These are phyloP conservation scores for Phoma sp. DNA, from an alignment of 2,329 filamentous ascomycete genomes.

Conservation along the genomic window DNA sequence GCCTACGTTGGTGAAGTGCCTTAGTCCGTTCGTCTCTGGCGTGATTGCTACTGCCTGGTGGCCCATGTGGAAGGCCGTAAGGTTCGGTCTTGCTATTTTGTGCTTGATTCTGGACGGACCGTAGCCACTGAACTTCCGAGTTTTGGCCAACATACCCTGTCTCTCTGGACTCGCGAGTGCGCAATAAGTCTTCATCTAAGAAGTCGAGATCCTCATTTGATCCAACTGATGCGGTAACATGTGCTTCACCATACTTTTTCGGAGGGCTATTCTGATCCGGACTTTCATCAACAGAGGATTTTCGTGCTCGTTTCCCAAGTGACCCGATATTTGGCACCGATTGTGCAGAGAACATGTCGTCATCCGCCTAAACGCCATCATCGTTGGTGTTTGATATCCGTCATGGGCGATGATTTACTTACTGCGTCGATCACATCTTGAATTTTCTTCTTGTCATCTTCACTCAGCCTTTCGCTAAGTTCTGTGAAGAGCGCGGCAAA, in stretches of 20 bases:
- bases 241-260: slow-evolving; percentile 25
- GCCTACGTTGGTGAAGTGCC: slow-evolving; percentile 29
- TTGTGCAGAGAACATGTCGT: slow-evolving; percentile 21
- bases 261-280: not conserved
- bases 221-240: slow-evolving; percentile 31
- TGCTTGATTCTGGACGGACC: slow-evolving; percentile 36
- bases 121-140: slow-evolving; percentile 46
- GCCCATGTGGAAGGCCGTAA: slow-evolving; percentile 26
- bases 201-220: slow-evolving; percentile 42
- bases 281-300: not conserved
- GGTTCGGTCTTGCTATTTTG: slow-evolving; percentile 16
- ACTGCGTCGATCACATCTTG: slow-evolving; percentile 28
- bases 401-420: not conserved
- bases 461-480: slow-evolving; percentile 22
- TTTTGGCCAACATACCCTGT: slow-evolving; percentile 46
- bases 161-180: slow-evolving; percentile 35
- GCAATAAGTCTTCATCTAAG: slow-evolving; percentile 41
- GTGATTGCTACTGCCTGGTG: slow-evolving; percentile 21
- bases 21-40: slow-evolving; percentile 22
- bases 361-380: slow-evolving; percentile 22
- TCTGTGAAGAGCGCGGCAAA: slow-evolving; percentile 28
- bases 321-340: slow-evolving; percentile 1
- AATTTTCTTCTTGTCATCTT: slow-evolving; percentile 26
- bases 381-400: not conserved
- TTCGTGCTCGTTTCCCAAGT: slow-evolving; percentile 27